Evolutionary conservation across 345 rosid genomes (phyloP), one percentile per base, ranked within the genome.

Genomic region (Lepidium didymum): DNA sequence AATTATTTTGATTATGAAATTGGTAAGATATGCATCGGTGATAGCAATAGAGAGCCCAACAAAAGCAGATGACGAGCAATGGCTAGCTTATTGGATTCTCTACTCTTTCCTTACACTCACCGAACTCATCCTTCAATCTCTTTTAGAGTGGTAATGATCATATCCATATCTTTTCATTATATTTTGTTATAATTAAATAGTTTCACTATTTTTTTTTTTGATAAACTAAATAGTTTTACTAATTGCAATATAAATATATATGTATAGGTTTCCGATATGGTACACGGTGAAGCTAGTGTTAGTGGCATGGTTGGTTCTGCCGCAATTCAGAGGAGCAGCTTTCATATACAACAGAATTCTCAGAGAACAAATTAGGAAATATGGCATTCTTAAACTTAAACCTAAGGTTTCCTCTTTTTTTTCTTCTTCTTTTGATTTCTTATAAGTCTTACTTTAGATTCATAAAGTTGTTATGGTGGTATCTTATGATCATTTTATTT

Each of bases 61-160:
- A 4, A 84, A 76, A 75, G 80, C 49, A 40, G 96, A 88, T 25
- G 91, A 91, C 40, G 81, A 91, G 59, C 97, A 91, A 75, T 91
- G 97, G 97, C 96, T 91, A 61, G 94, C 96, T 60, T 91, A 91
- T 70, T 91, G 97, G 97, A 89, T 91, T 69, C 6, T 89, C 3
- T 91, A 91, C 65, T 91, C 97, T 5, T 82, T 91, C 71, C 79
- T 91, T 33, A 84, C 96, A 50, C 85, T 91, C 11, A 12, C 78
- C 1, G 97, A 91, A 86, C 84, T 91, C 78, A 33, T 89, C 2
- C 81, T 91, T 33, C 90, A 89, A 41, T 66, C 96, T 25, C 43
- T 89, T 12, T 33, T 91, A 18, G 85, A 91, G 42, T 89, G 91
- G 93, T 90, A 73, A 64, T 46, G 40, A 59, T 12, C 38, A 37